Evolutionary conservation across 2,329 filamentous ascomycete genomes (phyloP), one percentile per base, ranked within the genome.

Genomic region (Zymoseptoria brevis): DNA sequence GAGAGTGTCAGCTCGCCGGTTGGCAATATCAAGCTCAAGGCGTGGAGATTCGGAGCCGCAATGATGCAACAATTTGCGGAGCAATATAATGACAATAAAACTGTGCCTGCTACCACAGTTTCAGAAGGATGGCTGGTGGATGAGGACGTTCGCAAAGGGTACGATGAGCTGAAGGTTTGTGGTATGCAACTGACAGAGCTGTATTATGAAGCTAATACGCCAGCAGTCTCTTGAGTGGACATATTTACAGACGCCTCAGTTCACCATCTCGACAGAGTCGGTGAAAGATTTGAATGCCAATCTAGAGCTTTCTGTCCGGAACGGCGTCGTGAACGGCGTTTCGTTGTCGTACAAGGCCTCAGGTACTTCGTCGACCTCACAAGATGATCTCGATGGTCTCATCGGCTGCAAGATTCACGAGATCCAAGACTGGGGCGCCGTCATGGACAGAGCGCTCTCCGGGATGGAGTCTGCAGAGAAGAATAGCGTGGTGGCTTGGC

Each of bases 1-100:
- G 90, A 94, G 67, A 97, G 93, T 71, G 91, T 97, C 50, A 86
- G 89, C 62, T 96, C 90, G 53, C 84, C 86, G 0, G 87, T 97
- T 9, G 81, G 83, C 7, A 99, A 97, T 74, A 85, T 96, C 1
- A 82, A 84, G 2, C 72, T 90, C 0, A 76, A 71, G 13, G 75
- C 80, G 45, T 67, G 72, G 16, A 68, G 74, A 41, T 81, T 81
- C 50, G 74, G 77, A 54, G 57, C 66, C 19, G 69, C 69, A 1
- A 78, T 84, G 41, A 80, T 58, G 75, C 77, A 50, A 74, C 81
- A 71, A 3, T 96, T 96, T 73, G 75, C 74, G 6, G 66, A 67
- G 16, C 83, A 93, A 79, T 92, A 96, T 72, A 79, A 52, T 21
- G 72, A 26, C 64, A 71, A 41, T 74, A 70, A 67, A 70, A 75